Evolutionary conservation across 2,329 filamentous ascomycete genomes (phyloP), one percentile per base, ranked within the genome.

Genomic region (Aspergillus texensis): DNA sequence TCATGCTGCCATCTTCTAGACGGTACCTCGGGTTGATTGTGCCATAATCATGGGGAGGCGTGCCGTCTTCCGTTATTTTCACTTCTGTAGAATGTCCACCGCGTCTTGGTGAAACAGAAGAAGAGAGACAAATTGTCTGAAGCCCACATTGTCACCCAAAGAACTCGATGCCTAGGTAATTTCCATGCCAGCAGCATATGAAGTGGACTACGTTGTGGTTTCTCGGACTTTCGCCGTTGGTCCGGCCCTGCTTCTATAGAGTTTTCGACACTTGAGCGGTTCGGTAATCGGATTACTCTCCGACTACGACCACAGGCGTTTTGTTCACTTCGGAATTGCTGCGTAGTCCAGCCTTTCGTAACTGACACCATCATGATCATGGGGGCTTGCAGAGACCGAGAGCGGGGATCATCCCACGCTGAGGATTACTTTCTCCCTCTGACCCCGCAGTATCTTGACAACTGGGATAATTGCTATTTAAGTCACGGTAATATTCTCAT

Each of bases 171-270:
- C n/a, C 43, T 45, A 43, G n/a, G 57, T 19, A 5, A 41, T 41
- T 19, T 19, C 36, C 6, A 3, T n/a, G 16, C 6, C 39, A 41
- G 39, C 39, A 19, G 39, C 39, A 41, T n/a, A 41, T 41, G 39
- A n/a, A 9, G 16, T 41, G 8, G 39, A 41, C 19, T 41, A 14
- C 34, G 12, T n/a, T 26, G 39, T 24, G 32, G 36, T 60, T n/a
- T 41, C 41, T 77, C 74, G 74, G 74, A 77, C 71, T 72, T 76
- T 19, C 70, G 66, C 74, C 74, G 74, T 64, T 57, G 48, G 16
- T 34, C 48, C 16, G 46, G 24, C 19, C 16, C 46, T 48, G 24
- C 55, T 52, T 59, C 58, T 57, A 46, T 26, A 21, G 34, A 19
- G 32, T 55, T 53, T 30, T 58, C 39, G 32, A 57, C 34, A 39